Percentiles rank a stretch among this genome's conserved stretches.
Conservation (phyloP, 2,329 filamentous ascomycete genomes). For the Ascochyta lentis region DNA sequence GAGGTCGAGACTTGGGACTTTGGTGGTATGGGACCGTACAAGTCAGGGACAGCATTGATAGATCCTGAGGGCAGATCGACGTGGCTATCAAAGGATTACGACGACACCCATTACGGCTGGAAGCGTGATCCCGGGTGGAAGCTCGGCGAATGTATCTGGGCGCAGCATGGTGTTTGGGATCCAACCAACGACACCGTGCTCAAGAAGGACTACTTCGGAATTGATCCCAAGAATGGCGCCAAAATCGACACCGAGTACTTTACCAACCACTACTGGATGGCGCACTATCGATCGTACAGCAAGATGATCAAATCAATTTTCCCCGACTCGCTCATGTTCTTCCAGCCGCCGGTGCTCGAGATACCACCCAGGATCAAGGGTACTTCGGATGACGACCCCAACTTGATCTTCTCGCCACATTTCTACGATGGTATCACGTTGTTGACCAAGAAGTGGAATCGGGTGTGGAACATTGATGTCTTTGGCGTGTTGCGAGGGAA, state of each 20-base stretch:
- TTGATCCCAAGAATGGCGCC: conserved; percentile 75
- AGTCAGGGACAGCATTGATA: conserved; percentile 80
- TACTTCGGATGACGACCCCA: conserved; percentile 85
- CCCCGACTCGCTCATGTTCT: conserved; percentile 82
- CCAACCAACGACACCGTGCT: conserved; percentile 76
- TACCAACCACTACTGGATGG: conserved; percentile 90
- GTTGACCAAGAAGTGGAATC: conserved; percentile 99
- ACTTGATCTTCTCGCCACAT: conserved; percentile 91
- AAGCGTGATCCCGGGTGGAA: conserved; percentile 88
- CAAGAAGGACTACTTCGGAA: conserved; percentile 86
- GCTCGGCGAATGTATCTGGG: conserved; percentile 94
- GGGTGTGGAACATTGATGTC: conserved; percentile 95
- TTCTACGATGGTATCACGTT: conserved; percentile 97
- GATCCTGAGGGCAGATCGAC: conserved; percentile 86
- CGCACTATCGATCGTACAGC: conserved; percentile 78
- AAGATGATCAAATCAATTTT: conserved; percentile 78
- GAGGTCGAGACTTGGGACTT: conserved; percentile 94
- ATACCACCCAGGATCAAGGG: conserved; percentile 88
- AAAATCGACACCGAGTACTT: conserved; percentile 82
- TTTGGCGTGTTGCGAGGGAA: conserved; percentile 88
- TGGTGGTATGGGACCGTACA: conserved; percentile 89
- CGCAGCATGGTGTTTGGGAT: conserved; percentile 96
- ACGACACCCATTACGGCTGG: conserved; percentile 89
- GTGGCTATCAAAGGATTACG: conserved; percentile 83
- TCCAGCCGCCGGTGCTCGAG: conserved; percentile 90